Conservation (phyloP, 1,284 basidiomycete genomes). For the Cryptococcus sp. region DNA sequence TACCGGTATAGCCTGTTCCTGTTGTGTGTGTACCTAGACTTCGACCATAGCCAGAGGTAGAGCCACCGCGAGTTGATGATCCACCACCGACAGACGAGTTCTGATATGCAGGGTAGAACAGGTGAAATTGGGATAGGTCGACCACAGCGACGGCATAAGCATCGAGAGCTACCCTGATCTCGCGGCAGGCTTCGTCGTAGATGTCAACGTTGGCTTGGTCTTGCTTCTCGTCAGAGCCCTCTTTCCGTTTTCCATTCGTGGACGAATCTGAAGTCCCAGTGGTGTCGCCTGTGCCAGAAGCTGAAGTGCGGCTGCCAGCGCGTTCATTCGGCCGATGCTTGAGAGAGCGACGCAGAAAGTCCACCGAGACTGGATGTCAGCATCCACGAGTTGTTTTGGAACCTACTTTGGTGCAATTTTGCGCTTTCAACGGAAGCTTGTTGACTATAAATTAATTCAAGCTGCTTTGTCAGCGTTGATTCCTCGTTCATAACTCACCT, state of each 20-base stretch:
- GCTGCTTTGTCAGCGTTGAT: conserved; percentile 2
- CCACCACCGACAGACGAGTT: conserved; percentile 25
- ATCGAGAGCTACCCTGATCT: conserved; percentile 39
- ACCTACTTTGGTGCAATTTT: conserved; percentile 46
- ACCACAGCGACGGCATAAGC: conserved; percentile 44
- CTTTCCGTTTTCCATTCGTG: conserved; percentile 21
- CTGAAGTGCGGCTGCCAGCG: conserved; percentile 15
- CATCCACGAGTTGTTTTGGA: background rate
- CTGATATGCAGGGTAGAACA: conserved; percentile 46
- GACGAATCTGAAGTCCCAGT: conserved; percentile 1
- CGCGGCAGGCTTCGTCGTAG: conserved; percentile 42
- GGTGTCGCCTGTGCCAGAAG: background rate
- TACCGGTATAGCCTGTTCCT: conserved; percentile 5
- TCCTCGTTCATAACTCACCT: conserved; percentile 34
- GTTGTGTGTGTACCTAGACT: background rate
- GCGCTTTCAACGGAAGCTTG: conserved; percentile 37
- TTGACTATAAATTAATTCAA: conserved; percentile 37
- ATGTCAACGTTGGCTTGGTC: conserved; percentile 26
- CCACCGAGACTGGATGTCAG: conserved; percentile 38
- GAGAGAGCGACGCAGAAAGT: conserved; percentile 45
- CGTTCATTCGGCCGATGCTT: conserved; percentile 33
- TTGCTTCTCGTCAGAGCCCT: conserved; percentile 31
- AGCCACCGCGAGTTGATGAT: conserved; percentile 18
- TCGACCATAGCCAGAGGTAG: background rate
- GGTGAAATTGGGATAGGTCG: conserved; percentile 44